Evolutionary conservation across 306 rosid species (phyloP), one percentile per base, ranked within the genome.

Genomic region (Vigna trinervia): DNA sequence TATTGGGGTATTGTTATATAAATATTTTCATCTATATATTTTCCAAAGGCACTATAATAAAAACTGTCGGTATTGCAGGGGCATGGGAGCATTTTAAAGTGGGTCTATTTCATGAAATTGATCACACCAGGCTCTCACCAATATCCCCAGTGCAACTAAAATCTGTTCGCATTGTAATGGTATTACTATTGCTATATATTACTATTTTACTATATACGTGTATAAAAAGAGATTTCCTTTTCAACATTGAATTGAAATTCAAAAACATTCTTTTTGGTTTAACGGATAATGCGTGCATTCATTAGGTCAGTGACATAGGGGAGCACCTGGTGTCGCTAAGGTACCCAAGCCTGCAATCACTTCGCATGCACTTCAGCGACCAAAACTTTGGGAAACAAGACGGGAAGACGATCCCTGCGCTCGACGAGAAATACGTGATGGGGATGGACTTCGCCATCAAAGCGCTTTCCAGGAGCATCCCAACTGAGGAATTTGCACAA

Each of bases 331-430:
- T 90, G n/a, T 83, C 92, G 0, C 43, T 89, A 74, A 86, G 95
- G 81, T 92, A 88, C 69, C 96, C 98, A 6, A 90, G 92, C 84
- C 48, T 86, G 9, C 76, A 77, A 41, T 88, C 98, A 60, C 96
- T 92, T 17, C 85, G 90, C 5, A 72, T 86, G 45, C 89, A 86
- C 63, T 80, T 92, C 78, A 74, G 78, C 46, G 74, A 85, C 50
- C 64, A 58, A 17, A 82, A 45, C 79, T 67, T 53, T 9, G 81
- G 57, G 51, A 85, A 87, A 36, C 78, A 78, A 30, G 75, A 72
- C 1, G 86, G 70, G 19, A 87, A 87, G 78, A 83, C 74, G 83
- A 81, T 85, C 47, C 98, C 97, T 20, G 80, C 89, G 19, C 87
- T 90, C 8, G 89, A 89, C 50, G 93, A 92, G 76, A 85, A 86